Percentiles rank a stretch among this genome's conserved stretches.
phyloP scores from a whole-genome alignment of 306 rosid species.

The Cucumis hystrix region DNA sequence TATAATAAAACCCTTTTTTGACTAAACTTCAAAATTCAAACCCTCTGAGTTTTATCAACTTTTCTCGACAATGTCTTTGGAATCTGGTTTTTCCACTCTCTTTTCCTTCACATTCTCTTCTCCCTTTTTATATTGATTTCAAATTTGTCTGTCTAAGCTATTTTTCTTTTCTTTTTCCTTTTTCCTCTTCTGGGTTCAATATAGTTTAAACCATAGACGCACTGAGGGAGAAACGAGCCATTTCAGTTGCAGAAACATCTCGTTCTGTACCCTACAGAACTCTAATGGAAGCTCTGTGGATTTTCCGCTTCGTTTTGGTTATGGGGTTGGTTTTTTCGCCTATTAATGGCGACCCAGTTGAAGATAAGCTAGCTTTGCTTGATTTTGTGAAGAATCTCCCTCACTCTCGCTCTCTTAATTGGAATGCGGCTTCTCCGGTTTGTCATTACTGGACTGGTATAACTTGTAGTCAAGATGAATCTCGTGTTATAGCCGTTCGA shows the following conservation, averaged over 20 bases:
- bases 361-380: slow-evolving; percentile 62
- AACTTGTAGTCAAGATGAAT: slow-evolving; percentile 36
- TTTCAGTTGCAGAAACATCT: slow-evolving; percentile 29
- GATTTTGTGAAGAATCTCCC: slow-evolving; percentile 44
- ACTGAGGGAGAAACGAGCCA: slow-evolving; percentile 1
- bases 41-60: slow-evolving; percentile 53
- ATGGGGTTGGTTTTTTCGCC: slow-evolving; percentile 25
- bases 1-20: slow-evolving; percentile 25
- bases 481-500: slow-evolving; percentile 43
- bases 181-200: slow-evolving; percentile 19
- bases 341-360: slow-evolving; percentile 49
- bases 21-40: slow-evolving; percentile 24
- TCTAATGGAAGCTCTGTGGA: slow-evolving; percentile 25
- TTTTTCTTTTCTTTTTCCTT: not conserved
- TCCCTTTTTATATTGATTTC: slow-evolving; percentile 12
- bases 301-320: slow-evolving; percentile 22
- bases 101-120: slow-evolving; percentile 11
- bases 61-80: slow-evolving; percentile 62
- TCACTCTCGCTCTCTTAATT: slow-evolving; percentile 53
- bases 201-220: slow-evolving; percentile 9
- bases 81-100: slow-evolving; percentile 26
- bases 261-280: slow-evolving; percentile 25
- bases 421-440: slow-evolving; percentile 39
- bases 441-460: slow-evolving; percentile 71
- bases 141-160: slow-evolving; percentile 11